phyloP scores from a whole-genome alignment of 108 stramenopile genomes.

The Poteriospumella lacustris region DNA sequence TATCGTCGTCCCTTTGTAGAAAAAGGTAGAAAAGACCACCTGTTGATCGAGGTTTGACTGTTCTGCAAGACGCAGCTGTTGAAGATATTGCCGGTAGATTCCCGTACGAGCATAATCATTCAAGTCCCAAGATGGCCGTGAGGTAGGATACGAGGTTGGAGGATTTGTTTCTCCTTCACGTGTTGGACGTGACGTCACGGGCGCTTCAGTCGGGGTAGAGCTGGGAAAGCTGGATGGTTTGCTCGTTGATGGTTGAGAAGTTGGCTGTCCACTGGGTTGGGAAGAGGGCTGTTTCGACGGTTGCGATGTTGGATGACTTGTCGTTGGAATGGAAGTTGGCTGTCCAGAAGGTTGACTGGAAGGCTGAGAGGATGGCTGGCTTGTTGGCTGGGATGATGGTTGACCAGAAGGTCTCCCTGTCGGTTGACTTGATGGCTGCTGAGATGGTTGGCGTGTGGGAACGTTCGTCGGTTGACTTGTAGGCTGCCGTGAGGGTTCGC shows the following conservation, averaged over 20 bases:
- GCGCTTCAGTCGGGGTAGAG: not conserved
- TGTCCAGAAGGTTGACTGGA: not conserved
- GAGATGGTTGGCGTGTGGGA: too few relatives aligned
- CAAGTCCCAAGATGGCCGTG: not conserved
- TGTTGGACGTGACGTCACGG: not conserved
- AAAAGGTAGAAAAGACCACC: not conserved
- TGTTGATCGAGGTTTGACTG: not conserved
- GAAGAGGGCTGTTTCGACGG: not conserved
- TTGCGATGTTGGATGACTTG: not conserved
- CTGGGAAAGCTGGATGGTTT: not conserved
- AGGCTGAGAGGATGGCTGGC: not conserved
- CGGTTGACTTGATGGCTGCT: not conserved
- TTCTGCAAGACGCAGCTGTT: not conserved
- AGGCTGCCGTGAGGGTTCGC: too few relatives aligned
- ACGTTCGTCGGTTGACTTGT: too few relatives aligned
- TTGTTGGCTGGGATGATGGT: not conserved
- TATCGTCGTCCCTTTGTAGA: not conserved
- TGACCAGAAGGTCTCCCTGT: not conserved
- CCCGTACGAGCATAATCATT: not conserved
- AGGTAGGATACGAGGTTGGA: not conserved
- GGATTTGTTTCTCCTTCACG: not conserved
- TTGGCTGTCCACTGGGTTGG: not conserved
- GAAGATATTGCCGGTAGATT: not conserved
- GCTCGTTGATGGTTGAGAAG: not conserved
- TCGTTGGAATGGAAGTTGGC: not conserved